Evolutionary conservation across 2,329 filamentous ascomycete species (phyloP), one percentile per base, ranked within the genome.

Genomic region (Microsporum canis): DNA sequence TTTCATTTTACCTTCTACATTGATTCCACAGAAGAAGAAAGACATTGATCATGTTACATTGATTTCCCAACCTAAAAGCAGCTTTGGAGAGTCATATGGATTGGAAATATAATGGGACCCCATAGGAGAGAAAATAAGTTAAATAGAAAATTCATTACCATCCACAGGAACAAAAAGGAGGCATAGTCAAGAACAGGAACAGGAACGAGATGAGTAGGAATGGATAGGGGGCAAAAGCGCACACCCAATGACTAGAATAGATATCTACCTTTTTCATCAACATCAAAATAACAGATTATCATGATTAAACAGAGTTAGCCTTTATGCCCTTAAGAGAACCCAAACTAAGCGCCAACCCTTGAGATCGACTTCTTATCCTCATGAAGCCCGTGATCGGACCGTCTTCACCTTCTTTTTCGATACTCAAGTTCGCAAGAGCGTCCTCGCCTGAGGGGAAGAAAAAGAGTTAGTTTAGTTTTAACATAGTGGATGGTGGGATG

Each of bases 341-440:
- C 65, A 99, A 79, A 77, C 92, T 96, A 68, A 99, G 79, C 8
- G 94, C 94, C 71, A 99, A 80, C 57, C 94, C 94, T 78, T 99
- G 94, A 41, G 91, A 96, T 72, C 94, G 88, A 80, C 91, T 96
- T 77, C 94, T 86, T 83, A 99, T 99, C 73, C 94, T 87, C 65
- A 99, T 91, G 75, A 99, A 99, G 51, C 94, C 94, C 47, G 92
- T 96, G 65, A 99, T 92, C 4, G 91, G 90, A 29, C 94, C 94
- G 70, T 96, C 88, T 31, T 96, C 91, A 63, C 91, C 91, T 74
- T 97, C 91, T 78, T 96, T 92, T 77, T 99, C 94, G 70, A 99
- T 96, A 73, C 91, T 96, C 75, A 99, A 73, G 74, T 99, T 99
- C 71, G 94, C 94, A 70, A 99, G 79, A 63, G 94, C 94, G 78